Base-by-base conservation (phyloP, 2,329 filamentous ascomycete genomes). In the Drechslerella dactyloides region DNA sequence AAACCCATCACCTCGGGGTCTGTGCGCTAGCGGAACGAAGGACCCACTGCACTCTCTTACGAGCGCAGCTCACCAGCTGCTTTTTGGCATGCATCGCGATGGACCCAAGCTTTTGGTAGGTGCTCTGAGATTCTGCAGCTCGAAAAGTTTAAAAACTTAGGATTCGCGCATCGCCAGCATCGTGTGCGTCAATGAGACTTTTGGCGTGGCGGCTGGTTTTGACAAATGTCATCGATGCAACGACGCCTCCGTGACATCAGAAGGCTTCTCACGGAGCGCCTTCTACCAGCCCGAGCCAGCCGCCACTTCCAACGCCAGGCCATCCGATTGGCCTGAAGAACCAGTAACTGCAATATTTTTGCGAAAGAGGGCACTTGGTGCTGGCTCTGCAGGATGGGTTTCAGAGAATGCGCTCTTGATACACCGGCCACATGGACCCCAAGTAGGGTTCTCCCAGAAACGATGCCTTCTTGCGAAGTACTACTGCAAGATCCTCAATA, bases 1-100 rank as follows among this genome's bases (percentile, higher is more conserved):
- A 51, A 58, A 55, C 48, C 65, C 65, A 59, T 33, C 19, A 52
- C 24, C 24, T 8, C 61, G 65, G 58, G 57, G 65, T 70, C 59
- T 63, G 59, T 70, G 65, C 65, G 59, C 52, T 4, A 3, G 40
- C 40, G 40, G 3, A 13, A 46, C 42, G 50, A 61, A 42, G 13
- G 37, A 42, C 37, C 5, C 37, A 5, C 13, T 13, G 13, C 11
- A 42, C 13, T 6, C 6, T 6, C 33, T 6, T 7, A 37, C 33
- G 33, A 37, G 33, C 33, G 33, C 33, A 37, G 37, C 27, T 33
- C 27, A 33, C 27, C 27, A 33, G 27, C 27, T 33, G 27, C 27
- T 33, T 33, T 33, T 33, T 33, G 27, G 27, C 4, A 33, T 33
- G 27, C 4, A 33, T 33, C 27, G 8, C 27, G 8, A 33, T n/a